A percentile compares a stretch with the other conserved stretches of the same genome.
phyloP scores from a whole-genome alignment of 2,329 filamentous ascomycete species.

The Alternaria novae-zelandiae region DNA sequence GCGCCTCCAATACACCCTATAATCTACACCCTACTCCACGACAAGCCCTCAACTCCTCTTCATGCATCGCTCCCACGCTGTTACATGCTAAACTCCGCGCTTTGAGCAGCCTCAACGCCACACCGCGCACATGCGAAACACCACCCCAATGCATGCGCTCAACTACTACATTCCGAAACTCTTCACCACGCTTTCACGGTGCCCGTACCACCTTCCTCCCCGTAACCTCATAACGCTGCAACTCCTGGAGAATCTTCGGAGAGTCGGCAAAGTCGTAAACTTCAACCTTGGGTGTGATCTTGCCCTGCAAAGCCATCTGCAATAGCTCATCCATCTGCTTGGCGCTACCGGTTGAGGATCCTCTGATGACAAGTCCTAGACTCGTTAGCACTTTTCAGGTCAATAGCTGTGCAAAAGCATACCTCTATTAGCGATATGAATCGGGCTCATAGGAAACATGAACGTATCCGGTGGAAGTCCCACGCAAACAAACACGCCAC shows the following conservation, averaged over 20 bases:
- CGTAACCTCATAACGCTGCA: constrained; percentile 44
- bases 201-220: constrained; percentile 46
- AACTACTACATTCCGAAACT: background rate
- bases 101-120: background rate
- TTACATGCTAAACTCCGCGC: background rate
- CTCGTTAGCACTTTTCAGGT: no score
- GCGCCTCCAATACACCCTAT: background rate
- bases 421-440: constrained; percentile 56
- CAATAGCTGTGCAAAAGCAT: background rate
- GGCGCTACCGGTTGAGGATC: constrained; percentile 54
- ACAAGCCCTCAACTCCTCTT: background rate
- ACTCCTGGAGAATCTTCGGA: constrained; percentile 43
- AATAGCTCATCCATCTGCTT: constrained; percentile 56
- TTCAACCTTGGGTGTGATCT: constrained; percentile 48
- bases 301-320: constrained; percentile 51
- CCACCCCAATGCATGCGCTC: background rate
- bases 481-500: constrained; percentile 57
- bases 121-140: background rate
- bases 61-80: background rate
- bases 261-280: constrained; percentile 46
- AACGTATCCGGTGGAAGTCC: constrained; percentile 54
- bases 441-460: constrained; percentile 54
- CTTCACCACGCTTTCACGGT: constrained; percentile 13
- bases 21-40: background rate
- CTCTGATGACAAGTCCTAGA: constrained; percentile 52